Evolutionary conservation across 768 basidiomycete genomes (phyloP), one percentile per base, ranked within the genome.

Genomic region (Calocybe gangraenosa): DNA sequence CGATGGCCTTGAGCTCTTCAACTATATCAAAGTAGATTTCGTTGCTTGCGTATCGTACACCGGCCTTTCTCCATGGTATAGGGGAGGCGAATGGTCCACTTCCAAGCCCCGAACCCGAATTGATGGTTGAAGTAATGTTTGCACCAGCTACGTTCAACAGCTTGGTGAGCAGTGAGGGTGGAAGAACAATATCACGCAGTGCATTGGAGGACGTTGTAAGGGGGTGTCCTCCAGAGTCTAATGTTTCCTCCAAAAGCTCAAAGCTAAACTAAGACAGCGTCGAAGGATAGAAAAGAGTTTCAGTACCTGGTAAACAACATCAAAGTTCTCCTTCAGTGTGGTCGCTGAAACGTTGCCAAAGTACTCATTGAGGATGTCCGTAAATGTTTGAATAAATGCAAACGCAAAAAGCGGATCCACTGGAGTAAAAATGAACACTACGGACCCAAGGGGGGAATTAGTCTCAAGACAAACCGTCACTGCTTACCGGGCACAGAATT

Each of bases 1-100:
- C 78, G 25, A 88, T 75, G 0, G 84, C 89, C 51, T 78, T 79
- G 38, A 96, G 69, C 40, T 86, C 80, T 63, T 98, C 95, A 0
- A 78, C 72, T 48, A 96, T 73, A 58, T 98, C 94, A 60, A 98
- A 92, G 61, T 91, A 89, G 14, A 96, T 84, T 63, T 98, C 94
- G 58, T 96, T 95, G 63, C 78, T 84, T 22, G 84, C 79, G 60
- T 97, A 87, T 48, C 82, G 76, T 31, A 94, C 67, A 6, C 87
- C 88, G 1, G 85, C 76, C 62, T 87, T 87, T 45, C 95, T 77
- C 94, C 94, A 98, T 2, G 94, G 91, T 59, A 95, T 94, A 1
- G 90, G 87, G 1, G 90, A 91, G 1, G 92, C 80, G 60, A 96
- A 94, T 0, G 81, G 74, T 6, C 74, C 73, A 14, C 71, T 64